A percentile compares a stretch with the other conserved stretches of the same genome.
These are phyloP conservation scores for Abortiporus biennis DNA, from an alignment of 1,284 basidiomycete species.

Conservation along the genomic window DNA sequence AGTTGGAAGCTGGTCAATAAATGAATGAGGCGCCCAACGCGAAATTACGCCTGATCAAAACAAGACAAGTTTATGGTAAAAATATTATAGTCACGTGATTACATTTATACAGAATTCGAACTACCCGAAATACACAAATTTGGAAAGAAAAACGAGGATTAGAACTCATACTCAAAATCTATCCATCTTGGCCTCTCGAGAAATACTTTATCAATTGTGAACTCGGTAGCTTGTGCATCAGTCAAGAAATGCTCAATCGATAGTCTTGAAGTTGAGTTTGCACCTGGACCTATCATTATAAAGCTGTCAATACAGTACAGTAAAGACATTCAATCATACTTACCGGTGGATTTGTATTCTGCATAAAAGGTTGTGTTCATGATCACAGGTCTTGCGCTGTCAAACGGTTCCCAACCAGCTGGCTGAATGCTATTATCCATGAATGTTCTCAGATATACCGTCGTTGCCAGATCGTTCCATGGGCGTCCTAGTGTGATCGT, in stretches of 20 bases:
- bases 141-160: too few species aligned
- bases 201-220: slow-evolving; percentile 46
- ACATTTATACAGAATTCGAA: too few species aligned
- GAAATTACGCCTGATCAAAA: too few species aligned
- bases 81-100: too few species aligned
- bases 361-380: slow-evolving; percentile 55
- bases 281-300: slow-evolving; percentile 44
- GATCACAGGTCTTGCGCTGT: slow-evolving; percentile 38
- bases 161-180: slow-evolving; percentile 37
- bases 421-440: slow-evolving; percentile 57
- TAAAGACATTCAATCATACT: not conserved
- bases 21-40: too few species aligned
- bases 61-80: too few species aligned
- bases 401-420: slow-evolving; percentile 46
- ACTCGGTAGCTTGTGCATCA: slow-evolving; percentile 30
- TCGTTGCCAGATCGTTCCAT: slow-evolving; percentile 55
- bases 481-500: slow-evolving; percentile 39
- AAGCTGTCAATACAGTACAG: slow-evolving; percentile 1
- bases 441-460: slow-evolving; percentile 45
- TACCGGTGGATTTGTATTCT: slow-evolving; percentile 50
- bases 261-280: slow-evolving; percentile 38
- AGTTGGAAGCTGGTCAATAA: too few species aligned
- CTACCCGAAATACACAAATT: too few species aligned
- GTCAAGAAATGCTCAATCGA: slow-evolving; percentile 43
- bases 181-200: slow-evolving; percentile 46